phyloP scores from a whole-genome alignment of 441 rosid species.

The Brassica hybrid region DNA sequence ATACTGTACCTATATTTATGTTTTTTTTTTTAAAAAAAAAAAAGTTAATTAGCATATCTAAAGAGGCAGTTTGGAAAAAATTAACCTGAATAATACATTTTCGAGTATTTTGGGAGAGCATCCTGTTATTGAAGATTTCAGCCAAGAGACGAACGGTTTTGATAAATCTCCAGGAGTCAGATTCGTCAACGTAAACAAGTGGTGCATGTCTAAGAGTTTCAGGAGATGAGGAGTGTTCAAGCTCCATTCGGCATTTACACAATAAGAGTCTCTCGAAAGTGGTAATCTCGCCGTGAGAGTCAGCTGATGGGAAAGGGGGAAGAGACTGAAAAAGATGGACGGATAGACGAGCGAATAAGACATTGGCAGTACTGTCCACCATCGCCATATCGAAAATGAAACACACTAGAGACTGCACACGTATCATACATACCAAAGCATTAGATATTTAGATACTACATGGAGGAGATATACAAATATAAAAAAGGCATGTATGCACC shows the following conservation, averaged over 20 bases:
- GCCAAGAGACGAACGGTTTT: slow-evolving; percentile 28
- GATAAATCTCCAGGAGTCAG: slow-evolving; percentile 13
- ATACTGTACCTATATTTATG: background rate
- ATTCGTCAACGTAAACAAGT: slow-evolving; percentile 19
- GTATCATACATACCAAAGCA: background rate
- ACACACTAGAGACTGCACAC: slow-evolving; percentile 26
- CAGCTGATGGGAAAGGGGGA: slow-evolving; percentile 19
- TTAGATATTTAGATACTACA: too few relatives aligned
- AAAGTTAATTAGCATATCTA: background rate
- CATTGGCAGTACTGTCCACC: slow-evolving; percentile 19
- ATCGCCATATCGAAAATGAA: slow-evolving; percentile 34
- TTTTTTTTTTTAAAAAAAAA: too few relatives aligned
- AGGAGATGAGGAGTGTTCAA: slow-evolving; percentile 7
- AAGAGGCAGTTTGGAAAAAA: background rate
- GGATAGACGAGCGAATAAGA: slow-evolving; percentile 28
- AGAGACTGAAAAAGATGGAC: slow-evolving; percentile 25
- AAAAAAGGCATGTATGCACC: background rate
- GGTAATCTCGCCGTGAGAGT: slow-evolving; percentile 16
- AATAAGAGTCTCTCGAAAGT: slow-evolving; percentile 20
- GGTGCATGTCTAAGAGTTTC: background rate
- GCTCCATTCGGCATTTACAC: slow-evolving; percentile 24
- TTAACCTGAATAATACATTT: slow-evolving; percentile 29
- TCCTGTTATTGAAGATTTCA: slow-evolving; percentile 7
- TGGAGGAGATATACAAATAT: too few relatives aligned
- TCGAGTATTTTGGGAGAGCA: slow-evolving; percentile 4